A percentile compares a stretch with the other conserved stretches of the same genome.
Conservation (phyloP, 805 yeast species). For the Kuraishia cidri region DNA sequence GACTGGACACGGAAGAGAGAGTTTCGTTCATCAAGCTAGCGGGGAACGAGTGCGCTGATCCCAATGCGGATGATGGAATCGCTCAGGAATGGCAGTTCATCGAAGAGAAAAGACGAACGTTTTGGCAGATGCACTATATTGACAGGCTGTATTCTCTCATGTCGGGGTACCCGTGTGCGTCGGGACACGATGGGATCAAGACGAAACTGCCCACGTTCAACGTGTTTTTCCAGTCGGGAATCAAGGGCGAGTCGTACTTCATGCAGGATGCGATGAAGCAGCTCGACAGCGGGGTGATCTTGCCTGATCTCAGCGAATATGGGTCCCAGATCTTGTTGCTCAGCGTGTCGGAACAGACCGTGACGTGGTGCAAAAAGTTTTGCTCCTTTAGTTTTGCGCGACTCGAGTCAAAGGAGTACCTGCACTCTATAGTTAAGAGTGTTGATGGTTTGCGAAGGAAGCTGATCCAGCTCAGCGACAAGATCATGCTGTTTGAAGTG, state of each 20-base stretch:
- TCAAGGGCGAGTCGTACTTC: background rate
- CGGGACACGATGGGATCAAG: background rate
- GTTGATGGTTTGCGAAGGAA: background rate
- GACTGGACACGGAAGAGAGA: no score
- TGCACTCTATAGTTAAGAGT: background rate
- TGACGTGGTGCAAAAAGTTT: background rate
- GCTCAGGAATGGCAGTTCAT: no score
- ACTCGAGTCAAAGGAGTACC: background rate
- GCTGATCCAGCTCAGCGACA: background rate
- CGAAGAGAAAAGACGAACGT: constrained; percentile 1
- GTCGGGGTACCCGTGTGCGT: background rate
- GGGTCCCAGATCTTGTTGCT: background rate
- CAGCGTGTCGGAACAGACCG: background rate
- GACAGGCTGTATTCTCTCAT: background rate
- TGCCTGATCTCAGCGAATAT: background rate
- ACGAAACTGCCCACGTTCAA: background rate
- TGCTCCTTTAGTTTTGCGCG: background rate
- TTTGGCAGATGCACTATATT: background rate
- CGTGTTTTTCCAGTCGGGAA: background rate
- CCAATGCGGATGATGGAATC: no score
- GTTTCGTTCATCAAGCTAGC: no score
- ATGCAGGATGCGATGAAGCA: background rate
- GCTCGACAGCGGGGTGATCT: background rate
- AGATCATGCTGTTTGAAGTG: background rate
- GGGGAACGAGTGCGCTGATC: no score